Conservation (phyloP, 495 filamentous ascomycete genomes). For the Elaphomyces granulatus region DNA sequence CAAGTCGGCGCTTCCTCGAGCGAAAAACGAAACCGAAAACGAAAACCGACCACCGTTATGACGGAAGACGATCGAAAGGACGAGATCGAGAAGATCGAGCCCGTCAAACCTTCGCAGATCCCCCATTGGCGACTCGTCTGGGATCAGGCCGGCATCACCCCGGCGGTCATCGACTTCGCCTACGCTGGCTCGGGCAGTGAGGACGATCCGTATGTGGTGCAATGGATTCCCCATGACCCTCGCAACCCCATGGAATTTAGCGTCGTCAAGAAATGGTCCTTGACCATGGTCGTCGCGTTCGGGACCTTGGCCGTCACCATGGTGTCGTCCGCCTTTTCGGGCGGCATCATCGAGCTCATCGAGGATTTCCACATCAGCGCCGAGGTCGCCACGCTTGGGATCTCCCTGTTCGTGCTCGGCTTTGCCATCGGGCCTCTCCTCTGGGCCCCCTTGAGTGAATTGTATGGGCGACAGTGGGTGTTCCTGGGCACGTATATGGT, state of each 20-base stretch:
- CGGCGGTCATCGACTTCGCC: conserved; percentile 39
- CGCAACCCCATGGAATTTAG: conserved; percentile 59
- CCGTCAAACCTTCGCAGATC: conserved; percentile 21
- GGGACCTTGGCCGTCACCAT: conserved; percentile 62
- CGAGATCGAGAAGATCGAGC: conserved; percentile 18
- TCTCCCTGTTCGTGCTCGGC: conserved; percentile 63
- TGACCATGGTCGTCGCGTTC: conserved; percentile 48
- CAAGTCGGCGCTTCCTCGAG: no score
- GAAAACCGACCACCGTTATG: neutral
- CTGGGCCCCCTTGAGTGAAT: conserved; percentile 53
- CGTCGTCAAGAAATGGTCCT: conserved; percentile 50
- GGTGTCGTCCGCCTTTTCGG: conserved; percentile 62
- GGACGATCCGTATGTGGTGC: conserved; percentile 59
- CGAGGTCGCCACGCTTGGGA: conserved; percentile 48
- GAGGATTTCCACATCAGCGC: conserved; percentile 41
- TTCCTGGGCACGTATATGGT: conserved; percentile 49
- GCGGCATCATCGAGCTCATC: conserved; percentile 50
- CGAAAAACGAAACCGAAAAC: conserved; percentile 10
- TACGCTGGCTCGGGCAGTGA: conserved; percentile 59
- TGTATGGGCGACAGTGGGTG: conserved; percentile 58
- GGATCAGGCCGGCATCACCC: conserved; percentile 41
- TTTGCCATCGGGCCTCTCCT: conserved; percentile 53
- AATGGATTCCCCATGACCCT: conserved; percentile 57
- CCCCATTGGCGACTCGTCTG: conserved; percentile 31
- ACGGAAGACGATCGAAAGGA: neutral